Percentiles rank a stretch among this genome's conserved stretches.
phyloP scores from a whole-genome alignment of 2,329 filamentous ascomycete genomes.

The Neoarthrinium moseri region DNA sequence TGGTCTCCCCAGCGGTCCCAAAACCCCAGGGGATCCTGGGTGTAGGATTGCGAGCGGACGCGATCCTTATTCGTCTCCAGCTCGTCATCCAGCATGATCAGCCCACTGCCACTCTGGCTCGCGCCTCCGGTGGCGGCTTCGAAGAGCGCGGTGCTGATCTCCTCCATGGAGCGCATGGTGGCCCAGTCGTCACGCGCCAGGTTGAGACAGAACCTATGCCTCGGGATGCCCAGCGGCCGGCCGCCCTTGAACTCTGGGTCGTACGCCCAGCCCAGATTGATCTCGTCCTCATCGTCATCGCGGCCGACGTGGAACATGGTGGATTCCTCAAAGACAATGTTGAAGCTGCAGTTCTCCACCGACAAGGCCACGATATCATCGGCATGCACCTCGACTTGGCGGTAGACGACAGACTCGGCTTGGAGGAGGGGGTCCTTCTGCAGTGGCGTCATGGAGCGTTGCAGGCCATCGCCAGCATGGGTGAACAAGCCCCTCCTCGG shows the following conservation, averaged over 20 bases:
- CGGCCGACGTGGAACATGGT: slow-evolving; percentile 7
- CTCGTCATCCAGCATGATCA: slow-evolving; percentile 3
- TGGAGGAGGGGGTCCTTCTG: background rate
- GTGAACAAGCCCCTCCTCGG: slow-evolving; percentile 26
- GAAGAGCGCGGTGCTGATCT: slow-evolving; percentile 17
- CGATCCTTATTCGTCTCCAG: background rate
- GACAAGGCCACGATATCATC: slow-evolving; percentile 27
- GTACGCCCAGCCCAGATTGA: slow-evolving; percentile 25
- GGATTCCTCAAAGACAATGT: slow-evolving; percentile 25
- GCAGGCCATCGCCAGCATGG: slow-evolving; percentile 24
- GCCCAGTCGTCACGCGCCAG: slow-evolving; percentile 14
- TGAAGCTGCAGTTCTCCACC: slow-evolving; percentile 32
- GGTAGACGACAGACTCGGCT: slow-evolving; percentile 18
- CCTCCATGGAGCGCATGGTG: slow-evolving; percentile 9
- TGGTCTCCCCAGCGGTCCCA: slow-evolving; percentile 27
- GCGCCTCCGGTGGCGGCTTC: background rate
- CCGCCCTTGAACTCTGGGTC: slow-evolving; percentile 24
- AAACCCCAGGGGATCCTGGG: background rate
- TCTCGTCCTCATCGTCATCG: slow-evolving; percentile 12
- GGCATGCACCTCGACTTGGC: slow-evolving; percentile 19
- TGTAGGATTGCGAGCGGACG: background rate
- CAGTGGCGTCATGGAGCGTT: slow-evolving; percentile 17
- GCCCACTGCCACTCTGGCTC: background rate
- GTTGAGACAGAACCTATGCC: slow-evolving; percentile 18
- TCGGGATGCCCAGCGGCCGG: slow-evolving; percentile 16